Evolutionary conservation across 2,329 filamentous ascomycete species (phyloP).

Genomic region (Paraconiothyrium brasiliense): DNA sequence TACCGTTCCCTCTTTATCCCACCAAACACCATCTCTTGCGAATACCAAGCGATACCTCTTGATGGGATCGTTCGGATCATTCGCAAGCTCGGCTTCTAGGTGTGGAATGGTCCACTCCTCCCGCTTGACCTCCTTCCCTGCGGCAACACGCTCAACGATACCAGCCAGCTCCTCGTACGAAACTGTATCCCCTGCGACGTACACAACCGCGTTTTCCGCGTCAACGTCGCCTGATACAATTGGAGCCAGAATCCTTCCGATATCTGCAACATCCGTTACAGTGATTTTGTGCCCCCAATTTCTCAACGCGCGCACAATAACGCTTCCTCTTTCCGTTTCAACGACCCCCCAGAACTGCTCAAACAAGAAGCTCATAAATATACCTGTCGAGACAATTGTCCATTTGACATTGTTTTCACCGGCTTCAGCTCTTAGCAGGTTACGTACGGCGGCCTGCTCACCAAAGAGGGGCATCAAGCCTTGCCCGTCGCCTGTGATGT

Average conservation of each 20-base stretch:
- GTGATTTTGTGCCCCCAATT: constrained; percentile 71
- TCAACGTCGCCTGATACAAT: constrained; percentile 53
- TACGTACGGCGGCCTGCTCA: constrained; percentile 64
- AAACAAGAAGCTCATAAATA: constrained; percentile 78
- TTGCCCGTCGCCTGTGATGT: constrained; percentile 64
- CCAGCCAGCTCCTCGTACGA: constrained; percentile 65
- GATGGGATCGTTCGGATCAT: constrained; percentile 60
- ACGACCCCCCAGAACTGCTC: constrained; percentile 70
- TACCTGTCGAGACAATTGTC: constrained; percentile 73
- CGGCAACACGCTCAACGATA: constrained; percentile 57
- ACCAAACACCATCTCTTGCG: constrained; percentile 67
- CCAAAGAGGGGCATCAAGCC: constrained; percentile 72
- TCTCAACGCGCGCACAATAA: constrained; percentile 64
- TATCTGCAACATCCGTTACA: constrained; percentile 70
- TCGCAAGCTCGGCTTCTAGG: constrained; percentile 57
- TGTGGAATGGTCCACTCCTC: constrained; percentile 61
- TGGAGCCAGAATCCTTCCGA: constrained; percentile 68
- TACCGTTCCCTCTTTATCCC: constrained; percentile 63
- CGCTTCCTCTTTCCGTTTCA: constrained; percentile 44
- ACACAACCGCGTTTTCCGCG: constrained; percentile 59
- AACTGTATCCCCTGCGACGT: constrained; percentile 69
- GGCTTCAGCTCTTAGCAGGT: constrained; percentile 36
- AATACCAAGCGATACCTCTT: constrained; percentile 71
- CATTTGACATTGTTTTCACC: constrained; percentile 58
- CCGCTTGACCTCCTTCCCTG: constrained; percentile 55